Evolutionary conservation across 352 stramenopile genomes (phyloP).

Genomic region (Chrysophaeum taylorii): DNA sequence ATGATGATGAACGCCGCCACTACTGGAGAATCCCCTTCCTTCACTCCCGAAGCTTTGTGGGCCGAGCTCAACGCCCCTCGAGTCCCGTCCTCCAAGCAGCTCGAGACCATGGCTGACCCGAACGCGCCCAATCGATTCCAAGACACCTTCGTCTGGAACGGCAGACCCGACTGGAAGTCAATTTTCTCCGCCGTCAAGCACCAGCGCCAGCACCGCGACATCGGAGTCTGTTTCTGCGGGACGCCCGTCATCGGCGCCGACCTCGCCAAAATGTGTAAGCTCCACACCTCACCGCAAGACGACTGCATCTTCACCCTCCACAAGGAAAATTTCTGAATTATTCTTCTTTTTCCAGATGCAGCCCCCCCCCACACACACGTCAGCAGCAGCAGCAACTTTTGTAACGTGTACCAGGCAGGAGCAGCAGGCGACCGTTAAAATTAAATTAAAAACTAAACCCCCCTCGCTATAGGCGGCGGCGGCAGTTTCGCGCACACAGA

Average conservation of each 20-base stretch:
- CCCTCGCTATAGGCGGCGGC: no score
- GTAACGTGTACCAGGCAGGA: no score
- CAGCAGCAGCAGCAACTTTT: no score
- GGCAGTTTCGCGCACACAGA: no score
- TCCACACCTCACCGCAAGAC: conserved; percentile 27
- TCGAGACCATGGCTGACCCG: conserved; percentile 12
- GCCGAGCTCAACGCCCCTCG: conserved; percentile 26
- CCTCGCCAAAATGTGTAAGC: conserved; percentile 27
- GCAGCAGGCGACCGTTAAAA: no score
- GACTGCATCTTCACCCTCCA: conserved; percentile 30
- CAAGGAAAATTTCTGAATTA: conserved; percentile 37
- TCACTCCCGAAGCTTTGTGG: conserved; percentile 27
- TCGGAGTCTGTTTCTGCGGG: conserved; percentile 41
- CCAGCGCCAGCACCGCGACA: conserved; percentile 27
- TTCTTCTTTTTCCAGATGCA: no score
- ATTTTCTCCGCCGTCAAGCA: conserved; percentile 34
- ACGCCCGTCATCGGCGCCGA: conserved; percentile 33
- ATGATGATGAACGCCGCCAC: background rate
- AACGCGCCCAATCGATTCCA: conserved; percentile 24
- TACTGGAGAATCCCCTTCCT: background rate
- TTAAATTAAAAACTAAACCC: no score
- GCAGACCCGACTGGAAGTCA: conserved; percentile 32
- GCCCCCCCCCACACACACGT: no score
- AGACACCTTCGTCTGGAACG: conserved; percentile 40
- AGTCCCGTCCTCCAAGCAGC: conserved; percentile 14